These are phyloP conservation scores for Mycena rosella DNA, from an alignment of 768 basidiomycete genomes.

Conservation along the genomic window DNA sequence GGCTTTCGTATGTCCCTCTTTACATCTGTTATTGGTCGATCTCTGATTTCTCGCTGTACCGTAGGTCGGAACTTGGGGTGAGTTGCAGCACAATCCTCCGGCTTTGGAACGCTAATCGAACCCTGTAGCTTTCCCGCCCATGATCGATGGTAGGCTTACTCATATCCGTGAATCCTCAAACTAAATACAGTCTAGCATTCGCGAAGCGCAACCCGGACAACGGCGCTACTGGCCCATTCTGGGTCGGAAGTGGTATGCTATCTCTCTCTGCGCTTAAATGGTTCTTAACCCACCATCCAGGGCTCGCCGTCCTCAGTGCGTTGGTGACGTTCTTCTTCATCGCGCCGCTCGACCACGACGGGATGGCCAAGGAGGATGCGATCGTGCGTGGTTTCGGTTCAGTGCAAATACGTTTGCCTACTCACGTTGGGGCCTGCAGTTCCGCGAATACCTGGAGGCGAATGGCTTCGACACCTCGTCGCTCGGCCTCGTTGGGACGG, in stretches of 20 bases:
- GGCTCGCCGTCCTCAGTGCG: slow-evolving; percentile 84
- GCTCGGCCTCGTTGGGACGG: slow-evolving; percentile 68
- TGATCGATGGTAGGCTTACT: slow-evolving; percentile 65
- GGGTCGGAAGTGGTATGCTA: slow-evolving; percentile 79
- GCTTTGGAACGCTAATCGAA: slow-evolving; percentile 1
- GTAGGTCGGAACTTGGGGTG: slow-evolving; percentile 77
- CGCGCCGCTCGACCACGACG: slow-evolving; percentile 78
- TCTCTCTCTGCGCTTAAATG: neutral
- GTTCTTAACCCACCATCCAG: slow-evolving; percentile 42
- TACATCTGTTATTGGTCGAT: neutral
- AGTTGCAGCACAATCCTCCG: slow-evolving; percentile 38
- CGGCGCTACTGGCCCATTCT: slow-evolving; percentile 90
- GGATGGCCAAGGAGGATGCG: slow-evolving; percentile 83
- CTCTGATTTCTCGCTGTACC: neutral
- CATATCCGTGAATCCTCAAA: slow-evolving; percentile 5
- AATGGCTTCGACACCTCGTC: slow-evolving; percentile 84
- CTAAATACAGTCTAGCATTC: slow-evolving; percentile 71
- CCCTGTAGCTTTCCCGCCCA: slow-evolving; percentile 74
- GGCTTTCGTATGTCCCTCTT: slow-evolving; percentile 66
- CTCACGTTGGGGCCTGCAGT: slow-evolving; percentile 51
- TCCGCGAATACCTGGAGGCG: slow-evolving; percentile 84
- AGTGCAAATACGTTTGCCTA: neutral
- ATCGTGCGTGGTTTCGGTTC: slow-evolving; percentile 55
- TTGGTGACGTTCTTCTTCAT: slow-evolving; percentile 79
- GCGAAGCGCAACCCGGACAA: slow-evolving; percentile 59